Evolutionary conservation across 306 rosid species (phyloP), one percentile per base, ranked within the genome.

Genomic region (Geum urbanum): DNA sequence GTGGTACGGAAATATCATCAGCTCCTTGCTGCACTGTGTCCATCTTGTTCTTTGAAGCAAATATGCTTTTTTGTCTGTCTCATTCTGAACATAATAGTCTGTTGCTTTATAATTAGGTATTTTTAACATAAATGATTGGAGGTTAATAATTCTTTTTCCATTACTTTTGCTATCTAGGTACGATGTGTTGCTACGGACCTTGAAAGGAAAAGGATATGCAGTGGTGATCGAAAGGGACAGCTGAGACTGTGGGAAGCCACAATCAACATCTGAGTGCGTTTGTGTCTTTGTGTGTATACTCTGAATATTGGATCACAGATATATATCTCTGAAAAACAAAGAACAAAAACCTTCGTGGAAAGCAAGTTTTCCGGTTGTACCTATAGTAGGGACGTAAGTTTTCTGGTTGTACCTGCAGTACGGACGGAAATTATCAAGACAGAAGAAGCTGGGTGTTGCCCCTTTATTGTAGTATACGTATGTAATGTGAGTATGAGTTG

Each of bases 191-290:
- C 92, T 62, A 87, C 97, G 10, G 97, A 94, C 84, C 87, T 94
- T 46, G 97, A 94, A 86, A 89, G 97, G 85, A 94, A 94, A 83
- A 82, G 96, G 84, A 87, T 94, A 78, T 94, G 99, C 88, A 94
- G 95, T 12, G 99, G 99, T 52, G 97, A 90, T 63, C 96, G 99
- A 63, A 91, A 94, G 71, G 99, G 99, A 65, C 85, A 87, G 74
- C 86, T 91, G 60, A 84, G 99, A 78, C 91, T 91, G 52, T 94
- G 99, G 99, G 99, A 94, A 84, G 99, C 99, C 80, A 91, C 99
- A 56, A 84, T 94, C 64, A 94, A 94, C 80, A 94, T 94, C 78
- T 88, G 73, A 87, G 67, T 64, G 60, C 46, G 37, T 61, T 46
- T 55, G 20, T 51, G 67, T 69, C 35, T 39, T n/a, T n/a, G n/a